phyloP scores from a whole-genome alignment of 2,329 filamentous ascomycete genomes.

The Botrytis porri region DNA sequence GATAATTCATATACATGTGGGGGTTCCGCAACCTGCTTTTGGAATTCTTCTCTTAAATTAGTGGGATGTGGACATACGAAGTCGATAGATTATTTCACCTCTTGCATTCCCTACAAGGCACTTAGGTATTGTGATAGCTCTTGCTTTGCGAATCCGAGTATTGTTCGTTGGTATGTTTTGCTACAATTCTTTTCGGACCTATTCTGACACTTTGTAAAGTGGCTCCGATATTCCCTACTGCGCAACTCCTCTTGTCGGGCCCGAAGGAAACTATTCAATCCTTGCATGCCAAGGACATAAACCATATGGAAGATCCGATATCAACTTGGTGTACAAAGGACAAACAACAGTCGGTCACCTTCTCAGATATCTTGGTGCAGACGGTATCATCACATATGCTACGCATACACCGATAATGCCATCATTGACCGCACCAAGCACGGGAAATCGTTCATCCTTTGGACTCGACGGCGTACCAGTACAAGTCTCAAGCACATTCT shows the following conservation, averaged over 20 bases:
- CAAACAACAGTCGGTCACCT: constrained; percentile 22
- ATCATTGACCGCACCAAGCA: neutral
- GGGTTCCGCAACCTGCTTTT: constrained; percentile 23
- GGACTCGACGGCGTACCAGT: neutral
- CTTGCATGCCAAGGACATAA: constrained; percentile 21
- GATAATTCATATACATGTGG: constrained; percentile 24
- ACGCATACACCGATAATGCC: constrained; percentile 11
- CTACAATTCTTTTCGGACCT: neutral
- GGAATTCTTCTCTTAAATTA: constrained; percentile 22
- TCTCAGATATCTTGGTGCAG: constrained; percentile 21
- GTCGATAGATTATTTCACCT: constrained; percentile 24
- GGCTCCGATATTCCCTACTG: constrained; percentile 22
- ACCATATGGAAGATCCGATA: constrained; percentile 7
- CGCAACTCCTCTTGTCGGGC: constrained; percentile 21
- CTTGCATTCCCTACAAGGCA: constrained; percentile 23
- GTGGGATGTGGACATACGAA: constrained; percentile 24
- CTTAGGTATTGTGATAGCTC: constrained; percentile 19
- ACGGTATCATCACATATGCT: constrained; percentile 23
- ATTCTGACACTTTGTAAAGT: neutral
- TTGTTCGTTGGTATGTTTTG: constrained; percentile 21
- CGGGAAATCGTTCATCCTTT: neutral
- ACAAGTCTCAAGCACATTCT: neutral
- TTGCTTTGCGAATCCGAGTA: constrained; percentile 23
- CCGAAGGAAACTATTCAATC: constrained; percentile 20
- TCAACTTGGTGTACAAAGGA: constrained; percentile 10